phyloP scores from a whole-genome alignment of 257 asterid species.

The Datura wrightii region DNA sequence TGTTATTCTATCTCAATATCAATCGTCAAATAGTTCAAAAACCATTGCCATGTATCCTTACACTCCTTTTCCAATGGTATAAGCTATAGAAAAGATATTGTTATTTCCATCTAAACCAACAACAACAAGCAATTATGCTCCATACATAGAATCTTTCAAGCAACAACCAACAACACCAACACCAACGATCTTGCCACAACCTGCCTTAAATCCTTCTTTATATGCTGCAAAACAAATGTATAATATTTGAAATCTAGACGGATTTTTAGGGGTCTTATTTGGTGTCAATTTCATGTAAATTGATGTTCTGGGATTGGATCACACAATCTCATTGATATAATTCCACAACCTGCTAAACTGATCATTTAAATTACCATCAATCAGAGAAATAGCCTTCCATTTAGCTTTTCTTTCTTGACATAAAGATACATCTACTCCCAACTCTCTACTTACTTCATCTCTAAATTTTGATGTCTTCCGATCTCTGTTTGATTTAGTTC shows the following conservation, averaged over 20 bases:
- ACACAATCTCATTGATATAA: background rate
- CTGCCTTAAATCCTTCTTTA: too few relatives aligned
- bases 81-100: too few relatives aligned
- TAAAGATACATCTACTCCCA: too few relatives aligned
- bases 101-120: too few relatives aligned
- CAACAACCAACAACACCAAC: too few relatives aligned
- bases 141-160: too few relatives aligned
- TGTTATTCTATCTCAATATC: conserved; percentile 15
- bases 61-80: conserved; percentile 11
- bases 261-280: background rate
- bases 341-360: too few relatives aligned
- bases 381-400: too few relatives aligned
- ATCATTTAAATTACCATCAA: too few relatives aligned
- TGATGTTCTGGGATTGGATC: background rate
- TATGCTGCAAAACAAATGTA: background rate
- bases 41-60: conserved; percentile 29
- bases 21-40: background rate
- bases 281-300: background rate
- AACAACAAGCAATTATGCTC: too few relatives aligned
- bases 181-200: too few relatives aligned
- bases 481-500: background rate
- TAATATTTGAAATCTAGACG: background rate
- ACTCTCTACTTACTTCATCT: background rate
- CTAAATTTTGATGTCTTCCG: background rate
- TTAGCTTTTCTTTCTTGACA: too few relatives aligned